Evolutionary conservation across 139 green algal genomes (phyloP).

Genomic region (Spirogloea muscicola): DNA sequence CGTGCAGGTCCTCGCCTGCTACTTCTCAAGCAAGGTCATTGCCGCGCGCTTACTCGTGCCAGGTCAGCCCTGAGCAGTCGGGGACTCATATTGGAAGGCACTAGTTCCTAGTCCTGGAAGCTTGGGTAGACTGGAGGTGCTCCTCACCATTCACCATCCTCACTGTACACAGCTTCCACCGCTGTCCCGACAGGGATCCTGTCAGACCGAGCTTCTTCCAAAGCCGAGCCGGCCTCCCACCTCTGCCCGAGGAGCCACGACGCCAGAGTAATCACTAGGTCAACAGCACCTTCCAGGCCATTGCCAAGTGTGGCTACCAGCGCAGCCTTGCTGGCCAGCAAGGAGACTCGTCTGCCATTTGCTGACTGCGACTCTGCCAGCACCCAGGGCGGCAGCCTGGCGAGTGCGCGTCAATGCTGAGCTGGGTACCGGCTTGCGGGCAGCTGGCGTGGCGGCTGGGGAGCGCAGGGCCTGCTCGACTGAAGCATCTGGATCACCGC

Average conservation of each 20-base stretch:
- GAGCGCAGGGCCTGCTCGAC: background rate
- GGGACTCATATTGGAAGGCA: background rate
- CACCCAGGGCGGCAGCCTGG: background rate
- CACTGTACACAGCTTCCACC: slow-evolving; percentile 20
- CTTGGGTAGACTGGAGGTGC: background rate
- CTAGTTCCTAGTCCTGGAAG: too few species aligned
- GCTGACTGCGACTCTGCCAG: too few species aligned
- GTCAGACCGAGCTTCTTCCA: background rate
- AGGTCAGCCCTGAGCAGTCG: background rate
- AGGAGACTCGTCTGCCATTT: too few species aligned
- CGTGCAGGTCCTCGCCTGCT: too few species aligned
- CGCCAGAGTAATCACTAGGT: too few species aligned
- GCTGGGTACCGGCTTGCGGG: background rate
- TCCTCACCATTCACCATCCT: slow-evolving; percentile 29
- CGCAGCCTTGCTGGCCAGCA: too few species aligned
- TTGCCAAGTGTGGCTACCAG: too few species aligned
- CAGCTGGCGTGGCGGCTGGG: background rate
- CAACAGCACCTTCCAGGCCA: too few species aligned
- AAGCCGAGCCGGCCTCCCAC: background rate
- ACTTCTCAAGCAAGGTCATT: slow-evolving; percentile 2
- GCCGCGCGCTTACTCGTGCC: background rate
- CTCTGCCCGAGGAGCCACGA: background rate
- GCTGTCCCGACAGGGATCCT: slow-evolving; percentile 16
- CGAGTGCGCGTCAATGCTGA: background rate
- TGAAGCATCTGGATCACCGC: background rate